Conservation (phyloP, 2,329 filamentous ascomycete species). For the Teratosphaeria pseudoeucalypti region DNA sequence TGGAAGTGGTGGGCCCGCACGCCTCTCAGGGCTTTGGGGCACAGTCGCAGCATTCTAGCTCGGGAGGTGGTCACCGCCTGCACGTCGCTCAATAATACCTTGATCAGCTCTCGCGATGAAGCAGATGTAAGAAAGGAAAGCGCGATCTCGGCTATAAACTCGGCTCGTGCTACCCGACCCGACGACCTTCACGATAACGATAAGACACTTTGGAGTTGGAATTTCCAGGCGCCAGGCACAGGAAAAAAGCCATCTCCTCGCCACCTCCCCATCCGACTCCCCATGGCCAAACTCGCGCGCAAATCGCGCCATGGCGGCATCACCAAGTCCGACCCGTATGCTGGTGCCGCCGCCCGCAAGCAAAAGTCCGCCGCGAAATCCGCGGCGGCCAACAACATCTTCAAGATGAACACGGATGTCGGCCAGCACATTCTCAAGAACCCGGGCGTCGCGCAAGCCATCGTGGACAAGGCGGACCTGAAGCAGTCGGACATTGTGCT, state of each 20-base stretch:
- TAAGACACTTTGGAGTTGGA: neutral
- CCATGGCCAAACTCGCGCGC: conserved; percentile 35
- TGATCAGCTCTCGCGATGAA: too few species aligned
- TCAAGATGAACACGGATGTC: conserved; percentile 92
- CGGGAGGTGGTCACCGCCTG: too few species aligned
- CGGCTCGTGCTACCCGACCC: neutral
- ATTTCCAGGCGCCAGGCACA: neutral
- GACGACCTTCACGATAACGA: neutral
- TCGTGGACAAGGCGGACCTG: conserved; percentile 76
- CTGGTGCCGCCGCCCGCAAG: conserved; percentile 36
- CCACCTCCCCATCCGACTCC: neutral
- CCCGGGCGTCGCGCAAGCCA: conserved; percentile 69
- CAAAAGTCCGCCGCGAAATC: conserved; percentile 27
- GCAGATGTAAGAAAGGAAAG: neutral
- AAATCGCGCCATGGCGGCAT: conserved; percentile 29
- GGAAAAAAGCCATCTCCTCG: too few species aligned
- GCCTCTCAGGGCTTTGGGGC: too few species aligned
- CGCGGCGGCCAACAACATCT: conserved; percentile 59
- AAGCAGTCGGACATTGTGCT: conserved; percentile 86
- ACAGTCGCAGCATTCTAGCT: neutral
- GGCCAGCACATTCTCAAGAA: conserved; percentile 92
- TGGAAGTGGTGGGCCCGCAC: too few species aligned
- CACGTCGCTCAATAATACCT: too few species aligned
- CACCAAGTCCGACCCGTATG: conserved; percentile 33
- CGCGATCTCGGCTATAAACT: neutral